Percentiles rank a stretch among this genome's conserved stretches.
phyloP scores from a whole-genome alignment of 73 alveolate species.

The Uronychia setigera region DNA sequence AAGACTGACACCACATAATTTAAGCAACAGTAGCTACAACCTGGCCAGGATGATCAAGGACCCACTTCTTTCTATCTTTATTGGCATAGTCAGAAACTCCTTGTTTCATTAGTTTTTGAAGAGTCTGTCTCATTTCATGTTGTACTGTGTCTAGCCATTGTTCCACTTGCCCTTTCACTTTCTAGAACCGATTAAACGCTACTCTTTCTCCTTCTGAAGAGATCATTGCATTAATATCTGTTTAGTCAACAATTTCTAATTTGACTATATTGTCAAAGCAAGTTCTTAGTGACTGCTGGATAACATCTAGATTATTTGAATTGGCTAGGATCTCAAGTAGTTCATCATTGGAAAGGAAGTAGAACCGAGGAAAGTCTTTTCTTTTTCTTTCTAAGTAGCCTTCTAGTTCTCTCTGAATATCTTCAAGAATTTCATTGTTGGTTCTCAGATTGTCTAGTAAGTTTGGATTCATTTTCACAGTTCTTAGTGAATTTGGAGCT shows the following conservation, averaged over 20 bases:
- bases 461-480: slow-evolving; percentile 34
- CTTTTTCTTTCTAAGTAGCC: slow-evolving; percentile 87
- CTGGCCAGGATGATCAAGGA: slow-evolving; percentile 75
- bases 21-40: slow-evolving; percentile 81
- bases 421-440: slow-evolving; percentile 90
- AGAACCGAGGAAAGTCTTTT: slow-evolving; percentile 87
- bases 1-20: slow-evolving; percentile 78
- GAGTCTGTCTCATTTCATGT: slow-evolving; percentile 78
- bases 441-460: slow-evolving; percentile 38
- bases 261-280: slow-evolving; percentile 92
- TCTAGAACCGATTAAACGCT: slow-evolving; percentile 67
- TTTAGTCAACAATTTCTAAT: slow-evolving; percentile 82
- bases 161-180: slow-evolving; percentile 84
- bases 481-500: slow-evolving; percentile 44
- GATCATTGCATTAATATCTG: slow-evolving; percentile 79
- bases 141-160: slow-evolving; percentile 85
- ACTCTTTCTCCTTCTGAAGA: slow-evolving; percentile 92
- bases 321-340: slow-evolving; percentile 90
- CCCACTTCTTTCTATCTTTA: slow-evolving; percentile 82
- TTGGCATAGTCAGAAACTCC: slow-evolving; percentile 74
- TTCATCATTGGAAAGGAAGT: slow-evolving; percentile 93
- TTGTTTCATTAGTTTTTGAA: slow-evolving; percentile 71
- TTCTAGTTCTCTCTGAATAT: slow-evolving; percentile 89
- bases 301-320: slow-evolving; percentile 77
- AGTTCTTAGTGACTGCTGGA: slow-evolving; percentile 90